Conservation (phyloP, 768 basidiomycete species). For the Trametes coccinea region DNA sequence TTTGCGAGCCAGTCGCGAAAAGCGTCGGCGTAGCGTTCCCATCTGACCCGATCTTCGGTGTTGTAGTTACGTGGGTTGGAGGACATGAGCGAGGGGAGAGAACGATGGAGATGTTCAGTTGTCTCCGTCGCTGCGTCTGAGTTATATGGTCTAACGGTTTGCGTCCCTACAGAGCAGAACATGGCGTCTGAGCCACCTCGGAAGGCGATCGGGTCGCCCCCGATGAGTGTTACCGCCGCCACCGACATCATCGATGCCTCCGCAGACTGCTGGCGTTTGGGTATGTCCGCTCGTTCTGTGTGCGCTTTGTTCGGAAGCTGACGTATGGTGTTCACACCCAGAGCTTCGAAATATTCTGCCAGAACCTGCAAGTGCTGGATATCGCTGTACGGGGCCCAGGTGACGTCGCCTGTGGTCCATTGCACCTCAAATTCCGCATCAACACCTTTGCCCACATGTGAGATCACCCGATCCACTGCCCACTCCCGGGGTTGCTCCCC, state of each 20-base stretch:
- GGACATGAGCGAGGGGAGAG: not conserved
- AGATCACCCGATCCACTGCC: slow-evolving; percentile 37
- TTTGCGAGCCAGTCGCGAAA: not conserved
- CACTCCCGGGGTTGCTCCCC: slow-evolving; percentile 37
- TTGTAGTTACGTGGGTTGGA: not conserved
- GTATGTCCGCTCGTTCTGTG: no score
- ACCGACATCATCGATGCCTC: no score
- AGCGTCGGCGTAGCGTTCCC: not conserved
- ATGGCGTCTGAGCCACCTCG: no score
- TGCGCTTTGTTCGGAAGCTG: not conserved
- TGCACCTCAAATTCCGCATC: slow-evolving; percentile 4
- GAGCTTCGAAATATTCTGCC: slow-evolving; percentile 14
- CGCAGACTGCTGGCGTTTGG: no score
- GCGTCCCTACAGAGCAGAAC: no score
- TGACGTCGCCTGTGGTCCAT: slow-evolving; percentile 20
- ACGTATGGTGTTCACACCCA: not conserved
- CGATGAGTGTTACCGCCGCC: no score
- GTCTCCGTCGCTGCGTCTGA: no score
- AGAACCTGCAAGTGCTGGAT: slow-evolving; percentile 15
- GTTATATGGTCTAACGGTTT: no score
- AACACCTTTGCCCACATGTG: slow-evolving; percentile 10
- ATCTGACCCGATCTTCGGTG: not conserved
- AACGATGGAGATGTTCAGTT: no score
- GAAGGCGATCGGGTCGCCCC: no score
- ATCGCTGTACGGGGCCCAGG: slow-evolving; percentile 16